A percentile compares a stretch with the other conserved stretches of the same genome.
Conservation (phyloP, 2,329 filamentous ascomycete species). For the Trichoderma asperellum region DNA sequence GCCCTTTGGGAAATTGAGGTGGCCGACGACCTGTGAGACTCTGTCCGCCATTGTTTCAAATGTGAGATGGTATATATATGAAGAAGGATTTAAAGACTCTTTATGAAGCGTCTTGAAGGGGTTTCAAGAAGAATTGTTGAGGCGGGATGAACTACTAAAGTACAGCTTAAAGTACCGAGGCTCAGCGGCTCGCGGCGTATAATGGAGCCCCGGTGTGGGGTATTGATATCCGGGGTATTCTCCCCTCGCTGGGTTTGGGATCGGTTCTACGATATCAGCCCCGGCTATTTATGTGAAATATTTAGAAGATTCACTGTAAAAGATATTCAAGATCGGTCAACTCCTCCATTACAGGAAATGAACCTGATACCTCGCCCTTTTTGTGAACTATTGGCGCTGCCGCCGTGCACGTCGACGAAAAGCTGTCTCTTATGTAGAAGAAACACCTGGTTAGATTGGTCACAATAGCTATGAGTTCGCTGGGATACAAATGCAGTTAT, state of each 20-base stretch:
- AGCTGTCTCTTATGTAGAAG: too few relatives aligned
- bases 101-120: neutral
- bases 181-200: constrained; percentile 31
- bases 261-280: neutral
- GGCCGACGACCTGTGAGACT: constrained; percentile 71
- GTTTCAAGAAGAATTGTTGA: neutral
- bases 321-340: too few relatives aligned
- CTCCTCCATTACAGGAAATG: too few relatives aligned
- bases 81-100: neutral
- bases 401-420: neutral
- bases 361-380: neutral
- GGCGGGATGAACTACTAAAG: neutral
- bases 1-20: constrained; percentile 82
- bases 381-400: neutral
- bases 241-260: neutral
- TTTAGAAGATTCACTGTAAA: neutral
- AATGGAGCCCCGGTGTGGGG: constrained; percentile 34
- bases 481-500: neutral
- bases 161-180: constrained; percentile 34
- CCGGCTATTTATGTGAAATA: neutral
- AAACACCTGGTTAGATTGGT: neutral
- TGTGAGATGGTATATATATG: neutral
- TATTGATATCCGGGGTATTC: constrained; percentile 25
- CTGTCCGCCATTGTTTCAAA: constrained; percentile 55
- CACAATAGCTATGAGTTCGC: neutral